Conservation (phyloP, 345 rosid species). For the Litchi chinensis region DNA sequence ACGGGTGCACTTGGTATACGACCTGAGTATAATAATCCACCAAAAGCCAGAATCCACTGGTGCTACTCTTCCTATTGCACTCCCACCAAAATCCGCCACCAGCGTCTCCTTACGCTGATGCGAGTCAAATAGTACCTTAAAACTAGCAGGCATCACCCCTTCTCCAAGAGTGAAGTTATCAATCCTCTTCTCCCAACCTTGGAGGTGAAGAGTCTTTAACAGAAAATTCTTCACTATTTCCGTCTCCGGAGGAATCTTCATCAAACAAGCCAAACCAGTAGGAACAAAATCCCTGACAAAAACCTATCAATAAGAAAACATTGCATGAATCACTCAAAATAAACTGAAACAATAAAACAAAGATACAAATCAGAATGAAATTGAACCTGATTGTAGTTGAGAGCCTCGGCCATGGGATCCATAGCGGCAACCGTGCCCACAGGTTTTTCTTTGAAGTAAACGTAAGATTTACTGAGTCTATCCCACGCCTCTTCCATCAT, state of each 20-base stretch:
- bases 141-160: conserved; percentile 69
- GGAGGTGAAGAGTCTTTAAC: conserved; percentile 52
- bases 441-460: conserved; percentile 43
- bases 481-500: conserved; percentile 63
- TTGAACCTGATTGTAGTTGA: conserved; percentile 58
- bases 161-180: conserved; percentile 58
- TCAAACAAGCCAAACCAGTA: conserved; percentile 47
- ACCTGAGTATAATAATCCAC: conserved; percentile 67
- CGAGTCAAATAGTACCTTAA: conserved; percentile 45
- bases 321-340: background rate
- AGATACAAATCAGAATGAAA: background rate
- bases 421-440: conserved; percentile 58
- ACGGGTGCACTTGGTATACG: conserved; percentile 57
- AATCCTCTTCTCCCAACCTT: conserved; percentile 57
- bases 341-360: too few species aligned
- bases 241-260: conserved; percentile 39
- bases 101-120: conserved; percentile 35
- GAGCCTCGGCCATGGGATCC: conserved; percentile 45
- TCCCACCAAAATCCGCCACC: conserved; percentile 61
- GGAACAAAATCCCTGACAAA: conserved; percentile 62
- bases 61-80: conserved; percentile 64
- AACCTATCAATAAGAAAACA: conserved; percentile 26
- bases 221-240: conserved; percentile 55
- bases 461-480: conserved; percentile 38
- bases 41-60: conserved; percentile 75